phyloP scores from a whole-genome alignment of 805 yeast species.

The Cyberlindnera lachancei region DNA sequence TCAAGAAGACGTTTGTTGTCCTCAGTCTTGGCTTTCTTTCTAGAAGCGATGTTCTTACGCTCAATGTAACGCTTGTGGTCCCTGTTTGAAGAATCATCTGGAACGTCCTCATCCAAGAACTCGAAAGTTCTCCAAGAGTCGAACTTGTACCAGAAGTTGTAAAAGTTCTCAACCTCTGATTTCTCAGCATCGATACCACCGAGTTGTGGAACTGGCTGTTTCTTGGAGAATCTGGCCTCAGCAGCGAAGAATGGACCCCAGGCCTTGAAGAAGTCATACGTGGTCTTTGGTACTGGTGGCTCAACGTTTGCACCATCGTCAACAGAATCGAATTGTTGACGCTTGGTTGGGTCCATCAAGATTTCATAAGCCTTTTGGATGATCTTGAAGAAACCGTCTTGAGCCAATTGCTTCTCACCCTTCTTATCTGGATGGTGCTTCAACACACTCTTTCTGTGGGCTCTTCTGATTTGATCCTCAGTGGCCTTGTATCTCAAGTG shows the following conservation, averaged over 20 bases:
- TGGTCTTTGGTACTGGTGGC: constrained; percentile 61
- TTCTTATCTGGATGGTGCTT: constrained; percentile 98
- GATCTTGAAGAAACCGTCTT: constrained; percentile 95
- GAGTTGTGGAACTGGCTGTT: constrained; percentile 78
- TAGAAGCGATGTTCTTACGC: constrained; percentile 92
- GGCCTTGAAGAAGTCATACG: constrained; percentile 81
- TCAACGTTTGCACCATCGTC: constrained; percentile 80
- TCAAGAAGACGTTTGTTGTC: constrained; percentile 87
- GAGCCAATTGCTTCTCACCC: constrained; percentile 84
- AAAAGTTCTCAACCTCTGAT: constrained; percentile 80
- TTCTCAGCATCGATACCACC: constrained; percentile 65
- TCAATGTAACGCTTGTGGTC: constrained; percentile 98
- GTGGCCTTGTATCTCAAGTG: constrained; percentile 88
- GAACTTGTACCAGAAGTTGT: constrained; percentile 86
- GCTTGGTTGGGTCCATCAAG: constrained; percentile 75
- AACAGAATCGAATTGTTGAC: constrained; percentile 93
- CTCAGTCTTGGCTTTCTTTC: constrained; percentile 96
- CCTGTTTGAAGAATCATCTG: constrained; percentile 98
- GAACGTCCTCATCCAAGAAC: constrained; percentile 97
- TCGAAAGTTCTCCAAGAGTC: constrained; percentile 99
- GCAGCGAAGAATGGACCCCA: constrained; percentile 90
- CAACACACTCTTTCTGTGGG: constrained; percentile 94
- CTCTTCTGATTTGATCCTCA: constrained; percentile 88
- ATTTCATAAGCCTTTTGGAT: constrained; percentile 95
- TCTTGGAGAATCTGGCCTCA: constrained; percentile 89